Evolutionary conservation across 805 yeast genomes (phyloP).

Genomic region (Myxozyma vanderwaltii): DNA sequence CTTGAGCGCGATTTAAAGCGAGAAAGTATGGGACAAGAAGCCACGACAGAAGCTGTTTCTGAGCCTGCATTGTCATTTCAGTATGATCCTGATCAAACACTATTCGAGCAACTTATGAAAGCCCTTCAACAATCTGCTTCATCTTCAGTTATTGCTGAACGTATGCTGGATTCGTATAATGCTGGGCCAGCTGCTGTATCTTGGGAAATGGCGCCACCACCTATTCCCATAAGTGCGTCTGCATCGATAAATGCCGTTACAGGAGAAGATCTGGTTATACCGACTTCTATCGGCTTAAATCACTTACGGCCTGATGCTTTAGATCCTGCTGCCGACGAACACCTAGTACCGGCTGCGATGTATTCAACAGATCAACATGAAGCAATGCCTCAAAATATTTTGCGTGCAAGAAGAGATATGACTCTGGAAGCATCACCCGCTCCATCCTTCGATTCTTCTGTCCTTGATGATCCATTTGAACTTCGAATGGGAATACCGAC

Average conservation of each 20-base stretch:
- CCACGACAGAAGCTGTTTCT: slow-evolving; percentile 69
- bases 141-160: slow-evolving; percentile 25
- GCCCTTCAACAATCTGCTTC: slow-evolving; percentile 32
- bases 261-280: not conserved
- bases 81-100: slow-evolving; percentile 51
- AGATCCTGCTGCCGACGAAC: not conserved
- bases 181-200: slow-evolving; percentile 22
- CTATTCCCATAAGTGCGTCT: not conserved
- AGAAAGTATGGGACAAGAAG: slow-evolving; percentile 58
- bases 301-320: not conserved
- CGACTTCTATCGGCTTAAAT: not conserved
- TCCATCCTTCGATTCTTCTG: slow-evolving; percentile 25
- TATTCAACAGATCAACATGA: not conserved
- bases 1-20: slow-evolving; percentile 87
- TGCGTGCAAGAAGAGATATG: not conserved
- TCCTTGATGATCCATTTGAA: slow-evolving; percentile 15
- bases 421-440: slow-evolving; percentile 23
- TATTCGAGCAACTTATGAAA: slow-evolving; percentile 44
- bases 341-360: not conserved
- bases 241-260: not conserved
- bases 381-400: not conserved
- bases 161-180: slow-evolving; percentile 32
- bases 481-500: slow-evolving; percentile 1
- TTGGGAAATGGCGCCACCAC: slow-evolving; percentile 25
- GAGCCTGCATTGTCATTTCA: slow-evolving; percentile 82